Evolutionary conservation across 2,329 filamentous ascomycete species (phyloP), one percentile per base, ranked within the genome.

Genomic region (Acrocalymma vagum): DNA sequence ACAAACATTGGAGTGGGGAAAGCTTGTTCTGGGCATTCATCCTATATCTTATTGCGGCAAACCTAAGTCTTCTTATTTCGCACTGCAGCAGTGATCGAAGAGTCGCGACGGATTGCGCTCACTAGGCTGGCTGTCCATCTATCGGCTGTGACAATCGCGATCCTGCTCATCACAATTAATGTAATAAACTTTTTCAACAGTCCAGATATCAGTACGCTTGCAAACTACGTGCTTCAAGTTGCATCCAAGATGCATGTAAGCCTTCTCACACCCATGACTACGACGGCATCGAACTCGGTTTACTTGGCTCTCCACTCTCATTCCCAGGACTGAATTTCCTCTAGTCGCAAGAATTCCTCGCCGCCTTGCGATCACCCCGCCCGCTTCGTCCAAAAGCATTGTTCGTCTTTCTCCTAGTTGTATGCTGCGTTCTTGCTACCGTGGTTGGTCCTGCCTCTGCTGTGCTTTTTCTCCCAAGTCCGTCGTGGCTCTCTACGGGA

Each of bases 211-310:
- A 28, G 14, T 16, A 24, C 17, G 5, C 11, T 23, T 11, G 24
- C 23, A 14, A 4, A 27, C 8, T 41, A 28, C 18, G 22, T 16
- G 9, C 18, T 34, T 15, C 38, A 41, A 24, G 30, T 15, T 5
- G 29, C 38, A 9, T 28, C 38, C 17, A 41, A 41, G 18, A 16
- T 41, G 2, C 38, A 34, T 14, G 38, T 38, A 24, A n/a, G 35
- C 17, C 2, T 9, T 31, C 2, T 3, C 11, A 10, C 25, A 9
- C 13, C 13, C 23, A 16, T 23, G 18, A n/a, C 35, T 30, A 42
- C 14, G 26, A 42, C 25, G 31, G 38, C 16, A 29, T 42, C 26
- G 29, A 35, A 9, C 28, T 42, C 21, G 38, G 38, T 14, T 24
- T 42, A 20, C 31, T 42, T 9, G 29, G 38, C 24, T 16, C 38